A percentile compares a stretch with the other conserved stretches of the same genome.
These are phyloP conservation scores for Ophiostoma populinum DNA, from an alignment of 2,329 filamentous ascomycete genomes.

Conservation along the genomic window DNA sequence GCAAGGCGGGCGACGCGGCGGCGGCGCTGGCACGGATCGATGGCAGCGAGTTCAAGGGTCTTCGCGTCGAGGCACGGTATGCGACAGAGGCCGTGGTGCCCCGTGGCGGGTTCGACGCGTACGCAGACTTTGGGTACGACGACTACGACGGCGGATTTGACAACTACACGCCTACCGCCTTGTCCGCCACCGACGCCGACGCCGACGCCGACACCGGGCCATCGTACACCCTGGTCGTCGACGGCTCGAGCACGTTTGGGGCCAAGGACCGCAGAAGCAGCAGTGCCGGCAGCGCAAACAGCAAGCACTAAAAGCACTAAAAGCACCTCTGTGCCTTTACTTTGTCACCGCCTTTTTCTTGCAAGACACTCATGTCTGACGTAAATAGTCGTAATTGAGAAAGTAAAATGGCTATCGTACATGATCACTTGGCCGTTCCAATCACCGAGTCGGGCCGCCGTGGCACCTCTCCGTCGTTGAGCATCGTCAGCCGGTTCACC, in stretches of 20 bases:
- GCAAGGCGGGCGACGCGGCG: conserved; percentile 1
- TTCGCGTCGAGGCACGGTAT: conserved; percentile 6
- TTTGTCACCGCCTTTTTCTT: no score
- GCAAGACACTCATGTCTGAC: neutral
- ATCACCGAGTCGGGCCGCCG: conserved; percentile 22
- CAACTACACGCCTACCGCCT: neutral
- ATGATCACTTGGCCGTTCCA: no score
- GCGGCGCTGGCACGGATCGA: conserved; percentile 2
- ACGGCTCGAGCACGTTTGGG: conserved; percentile 5
- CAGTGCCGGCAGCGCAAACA: no score
- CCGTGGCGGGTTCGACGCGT: neutral
- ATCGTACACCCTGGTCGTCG: conserved; percentile 8
- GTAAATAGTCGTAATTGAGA: neutral
- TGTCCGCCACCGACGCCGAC: neutral
- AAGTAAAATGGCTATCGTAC: neutral
- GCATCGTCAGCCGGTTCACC: conserved; percentile 30
- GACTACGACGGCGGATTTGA: no score
- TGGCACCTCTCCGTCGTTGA: conserved; percentile 32
- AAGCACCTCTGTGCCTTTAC: no score
- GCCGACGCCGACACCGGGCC: neutral
- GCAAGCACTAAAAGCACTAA: no score
- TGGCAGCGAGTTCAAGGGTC: conserved; percentile 1
- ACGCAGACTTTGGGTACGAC: no score
- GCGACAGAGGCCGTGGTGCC: conserved; percentile 4
- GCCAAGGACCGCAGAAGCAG: neutral